Base-by-base conservation (phyloP, 495 filamentous ascomycete species). In the Xylaria grammica region DNA sequence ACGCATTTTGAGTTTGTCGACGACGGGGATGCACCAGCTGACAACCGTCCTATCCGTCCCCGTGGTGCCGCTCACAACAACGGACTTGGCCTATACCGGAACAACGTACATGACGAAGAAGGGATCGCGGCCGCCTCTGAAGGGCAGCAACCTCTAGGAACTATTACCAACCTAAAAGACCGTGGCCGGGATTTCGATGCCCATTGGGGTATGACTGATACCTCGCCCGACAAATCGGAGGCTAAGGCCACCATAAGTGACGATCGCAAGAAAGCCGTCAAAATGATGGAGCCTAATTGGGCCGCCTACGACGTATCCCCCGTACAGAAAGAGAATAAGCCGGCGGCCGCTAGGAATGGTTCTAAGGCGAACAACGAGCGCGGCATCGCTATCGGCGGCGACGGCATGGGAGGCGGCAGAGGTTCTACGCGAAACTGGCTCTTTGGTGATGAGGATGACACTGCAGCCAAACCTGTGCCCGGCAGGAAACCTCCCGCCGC, bases 1-100 rank as follows among this genome's bases (percentile, higher is more conserved):
- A 77, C 88, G 0, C 92, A 97, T 76, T 96, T 97, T 67, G 83
- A 90, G 38, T 81, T 95, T 65, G 79, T 78, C 20, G 86, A 93
- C 70, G 72, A 79, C 34, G 77, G 74, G 8, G 65, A 69, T 38
- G 65, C 76, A 26, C 56, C 24, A 7, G 65, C 57, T 20, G 69
- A 75, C 44, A 65, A 72, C 26, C 74, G 76, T 40, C 61, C 67
- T 48, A 42, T 70, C 26, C 78, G 77, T 30, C 75, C 80, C 38
- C 79, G 84, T 62, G 86, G 85, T 15, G 53, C 77, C 9, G 77
- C 74, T 15, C 82, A 86, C 48, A 89, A 90, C 74, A 86, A 81
- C 26, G 87, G 87, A 27, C 74, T 88, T n/a, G 82, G 85, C 42
- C 83, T 97, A 29, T 96, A 96, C 79, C 81, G 92, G 66, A 89